These are phyloP conservation scores for Rusavskia elegans DNA, from an alignment of 495 filamentous ascomycete species.

Conservation along the genomic window DNA sequence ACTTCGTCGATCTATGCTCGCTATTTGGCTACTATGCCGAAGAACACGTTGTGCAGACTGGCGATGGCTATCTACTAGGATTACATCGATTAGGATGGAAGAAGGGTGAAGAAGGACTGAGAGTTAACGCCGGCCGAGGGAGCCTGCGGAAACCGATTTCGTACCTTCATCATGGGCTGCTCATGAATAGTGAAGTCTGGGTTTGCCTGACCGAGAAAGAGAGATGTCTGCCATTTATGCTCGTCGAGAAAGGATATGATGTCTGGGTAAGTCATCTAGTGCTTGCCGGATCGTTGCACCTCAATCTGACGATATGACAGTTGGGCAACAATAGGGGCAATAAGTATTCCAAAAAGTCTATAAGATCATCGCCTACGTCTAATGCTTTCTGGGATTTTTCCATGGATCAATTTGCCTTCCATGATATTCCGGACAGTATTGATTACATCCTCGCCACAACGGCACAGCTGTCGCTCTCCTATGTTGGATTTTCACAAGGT, in stretches of 20 bases:
- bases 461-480: slow-evolving; percentile 68
- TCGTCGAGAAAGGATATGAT: slow-evolving; percentile 88
- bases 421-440: slow-evolving; percentile 93
- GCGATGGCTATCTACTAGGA: slow-evolving; percentile 85
- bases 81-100: slow-evolving; percentile 74
- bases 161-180: slow-evolving; percentile 87
- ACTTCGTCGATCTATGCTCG: slow-evolving; percentile 83
- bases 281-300: background rate
- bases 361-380: slow-evolving; percentile 52
- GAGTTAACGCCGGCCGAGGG: slow-evolving; percentile 56
- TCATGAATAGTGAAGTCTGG: slow-evolving; percentile 99
- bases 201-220: slow-evolving; percentile 79
- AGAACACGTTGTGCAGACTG: slow-evolving; percentile 89
- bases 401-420: slow-evolving; percentile 94
- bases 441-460: slow-evolving; percentile 79
- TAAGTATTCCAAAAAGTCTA: slow-evolving; percentile 94
- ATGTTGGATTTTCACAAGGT: slow-evolving; percentile 93
- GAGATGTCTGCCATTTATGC: slow-evolving; percentile 69
- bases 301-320: slow-evolving; percentile 18
- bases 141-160: slow-evolving; percentile 71
- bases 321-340: slow-evolving; percentile 95
- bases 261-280: slow-evolving; percentile 55
- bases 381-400: slow-evolving; percentile 90
- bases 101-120: slow-evolving; percentile 58
- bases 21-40: slow-evolving; percentile 83